Evolutionary conservation across 2,329 filamentous ascomycete species (phyloP).

Genomic region (Aspergillus sp.): DNA sequence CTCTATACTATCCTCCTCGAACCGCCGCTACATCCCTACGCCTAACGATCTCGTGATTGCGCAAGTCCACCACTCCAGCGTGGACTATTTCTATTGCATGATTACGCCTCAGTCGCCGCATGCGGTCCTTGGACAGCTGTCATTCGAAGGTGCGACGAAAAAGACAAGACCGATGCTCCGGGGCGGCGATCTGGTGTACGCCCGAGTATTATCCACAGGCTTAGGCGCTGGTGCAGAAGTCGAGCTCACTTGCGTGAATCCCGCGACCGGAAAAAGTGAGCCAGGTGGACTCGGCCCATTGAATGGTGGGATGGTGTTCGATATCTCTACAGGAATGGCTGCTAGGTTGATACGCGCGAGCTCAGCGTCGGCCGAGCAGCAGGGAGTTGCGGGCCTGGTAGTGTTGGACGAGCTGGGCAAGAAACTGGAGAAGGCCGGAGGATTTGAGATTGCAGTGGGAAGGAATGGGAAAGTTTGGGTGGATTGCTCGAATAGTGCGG

Average conservation of each 20-base stretch:
- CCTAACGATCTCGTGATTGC: constrained; percentile 88
- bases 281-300: constrained; percentile 84
- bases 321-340: constrained; percentile 80
- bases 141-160: constrained; percentile 91
- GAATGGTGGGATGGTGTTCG: constrained; percentile 82
- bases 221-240: constrained; percentile 83
- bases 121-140: constrained; percentile 79
- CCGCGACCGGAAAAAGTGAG: constrained; percentile 84
- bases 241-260: constrained; percentile 87
- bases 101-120: constrained; percentile 67
- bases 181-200: constrained; percentile 82
- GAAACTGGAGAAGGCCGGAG: constrained; percentile 62
- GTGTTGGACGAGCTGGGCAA: constrained; percentile 81
- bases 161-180: constrained; percentile 84
- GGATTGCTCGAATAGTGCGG: constrained; percentile 68
- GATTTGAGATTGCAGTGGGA: constrained; percentile 92
- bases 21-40: constrained; percentile 73
- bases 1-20: constrained; percentile 41
- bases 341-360: constrained; percentile 65
- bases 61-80: constrained; percentile 74
- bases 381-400: constrained; percentile 64
- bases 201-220: constrained; percentile 76
- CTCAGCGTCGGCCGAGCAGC: constrained; percentile 36
- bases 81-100: constrained; percentile 79
- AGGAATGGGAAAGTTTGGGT: constrained; percentile 94